Evolutionary conservation across 352 stramenopile genomes (phyloP).

Genomic region (Achlya hypogyna): DNA sequence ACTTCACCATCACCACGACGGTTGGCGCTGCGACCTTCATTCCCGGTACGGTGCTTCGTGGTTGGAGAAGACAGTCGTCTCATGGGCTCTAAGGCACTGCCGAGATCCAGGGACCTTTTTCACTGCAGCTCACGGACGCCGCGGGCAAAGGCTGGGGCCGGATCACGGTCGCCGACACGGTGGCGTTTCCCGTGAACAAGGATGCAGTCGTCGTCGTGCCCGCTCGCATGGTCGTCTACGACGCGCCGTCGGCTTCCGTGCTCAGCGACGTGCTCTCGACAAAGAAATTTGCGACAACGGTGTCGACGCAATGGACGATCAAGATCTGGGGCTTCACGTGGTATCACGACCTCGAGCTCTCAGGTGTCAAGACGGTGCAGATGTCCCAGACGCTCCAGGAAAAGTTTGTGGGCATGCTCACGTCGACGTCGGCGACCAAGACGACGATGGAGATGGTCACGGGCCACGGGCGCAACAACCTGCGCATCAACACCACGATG

Average conservation of each 20-base stretch:
- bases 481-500: conserved; percentile 19
- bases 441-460: conserved; percentile 15
- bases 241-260: background rate
- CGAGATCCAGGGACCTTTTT: background rate
- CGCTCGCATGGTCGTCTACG: conserved; percentile 6
- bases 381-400: background rate
- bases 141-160: conserved; percentile 1
- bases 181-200: conserved; percentile 6
- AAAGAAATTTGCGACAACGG: conserved; percentile 1
- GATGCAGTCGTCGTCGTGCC: background rate
- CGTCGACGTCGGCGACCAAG: background rate
- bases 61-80: background rate
- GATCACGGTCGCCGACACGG: conserved; percentile 2
- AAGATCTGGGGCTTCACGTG: conserved; percentile 15
- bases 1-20: background rate
- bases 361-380: background rate
- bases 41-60: background rate
- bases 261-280: background rate
- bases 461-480: background rate
- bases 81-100: background rate
- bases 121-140: conserved; percentile 6
- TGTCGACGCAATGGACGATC: conserved; percentile 13
- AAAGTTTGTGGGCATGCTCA: background rate
- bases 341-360: conserved; percentile 6
- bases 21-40: background rate